Percentiles rank a stretch among this genome's conserved stretches.
Conservation (phyloP, 495 filamentous ascomycete species). For the Trichoderma asperelloides region DNA sequence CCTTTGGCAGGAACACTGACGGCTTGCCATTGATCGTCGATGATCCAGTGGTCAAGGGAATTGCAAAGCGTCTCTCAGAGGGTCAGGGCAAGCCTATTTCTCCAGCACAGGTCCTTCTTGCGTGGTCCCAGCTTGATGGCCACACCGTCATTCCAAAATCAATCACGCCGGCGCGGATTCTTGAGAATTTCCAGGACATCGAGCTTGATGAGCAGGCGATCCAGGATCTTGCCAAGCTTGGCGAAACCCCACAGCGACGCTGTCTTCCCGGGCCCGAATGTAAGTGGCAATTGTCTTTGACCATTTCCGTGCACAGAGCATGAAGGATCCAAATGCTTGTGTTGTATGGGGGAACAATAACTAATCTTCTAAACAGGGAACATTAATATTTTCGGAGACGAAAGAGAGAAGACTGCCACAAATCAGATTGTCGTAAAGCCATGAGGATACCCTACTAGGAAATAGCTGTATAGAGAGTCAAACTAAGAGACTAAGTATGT, state of each 20-base stretch:
- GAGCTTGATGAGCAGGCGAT: constrained; percentile 6
- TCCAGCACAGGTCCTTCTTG: constrained; percentile 49
- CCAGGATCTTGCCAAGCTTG: background rate
- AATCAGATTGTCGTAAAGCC: background rate
- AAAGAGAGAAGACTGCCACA: background rate
- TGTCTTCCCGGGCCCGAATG: constrained; percentile 18
- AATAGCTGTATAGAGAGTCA: background rate
- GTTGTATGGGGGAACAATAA: background rate
- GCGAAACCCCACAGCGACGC: constrained; percentile 13
- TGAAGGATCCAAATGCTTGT: background rate
- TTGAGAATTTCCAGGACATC: constrained; percentile 37
- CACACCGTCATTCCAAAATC: constrained; percentile 60
- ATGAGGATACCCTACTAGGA: background rate
- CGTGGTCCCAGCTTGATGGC: constrained; percentile 55
- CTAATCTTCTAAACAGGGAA: background rate
- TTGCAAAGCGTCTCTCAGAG: constrained; percentile 19
- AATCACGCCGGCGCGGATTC: constrained; percentile 47
- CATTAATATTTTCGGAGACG: constrained; percentile 8
- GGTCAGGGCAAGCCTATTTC: constrained; percentile 47
- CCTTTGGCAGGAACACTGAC: constrained; percentile 41
- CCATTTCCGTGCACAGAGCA: background rate
- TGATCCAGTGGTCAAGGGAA: constrained; percentile 20
- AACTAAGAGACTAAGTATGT: background rate
- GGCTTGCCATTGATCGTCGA: constrained; percentile 36
- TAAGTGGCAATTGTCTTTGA: background rate